Base-by-base conservation (phyloP, 176 grass and related monocot genomes). In the Eragrostis nindensis region DNA sequence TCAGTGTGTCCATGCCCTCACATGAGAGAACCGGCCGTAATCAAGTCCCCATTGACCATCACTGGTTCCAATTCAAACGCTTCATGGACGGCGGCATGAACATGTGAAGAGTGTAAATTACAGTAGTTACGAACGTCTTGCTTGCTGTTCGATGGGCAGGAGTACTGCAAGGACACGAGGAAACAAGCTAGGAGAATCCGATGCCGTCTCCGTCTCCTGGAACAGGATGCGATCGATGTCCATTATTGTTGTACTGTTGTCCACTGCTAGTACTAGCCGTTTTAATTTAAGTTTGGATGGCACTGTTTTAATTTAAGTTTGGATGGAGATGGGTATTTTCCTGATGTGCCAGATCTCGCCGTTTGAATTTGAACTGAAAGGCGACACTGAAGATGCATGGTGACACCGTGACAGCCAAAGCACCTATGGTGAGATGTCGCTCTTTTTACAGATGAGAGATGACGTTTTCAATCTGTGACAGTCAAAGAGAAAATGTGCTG, bases 1-100 rank as follows among this genome's bases (percentile, higher is more conserved):
- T 78, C 36, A 39, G 75, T 70, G 75, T 70, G 64, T 66, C 49
- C 4, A 87, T 87, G 74, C 82, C 54, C 69, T 87, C 62, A 43
- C 71, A 49, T 49, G 75, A 78, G 43, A 22, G 27, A 78, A 48
- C 10, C 21, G 42, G 46, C 5, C 18, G 47, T 15, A 75, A 83
- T 82, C 63, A 82, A 65, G 53, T 47, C 25, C 52, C 24, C 68
- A 66, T 84, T 87, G 75, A 90, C 87, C 78, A 65, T 68, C 79
- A 16, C 84, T 77, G 70, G 16, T 40, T 78, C 73, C 57, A 29
- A 87, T 78, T 78, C 61, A 49, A 73, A 36, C 26, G 55, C 66
- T 79, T 80, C 22, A 71, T 77, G 86, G 82, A n/a, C 67, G 66
- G 86, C 86, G 62, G 70, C 50, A 60, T 26, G 29, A 71, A 19